Conservation (phyloP, 192 early-diverging fungal species). For the Pilobolus umbonatus region DNA sequence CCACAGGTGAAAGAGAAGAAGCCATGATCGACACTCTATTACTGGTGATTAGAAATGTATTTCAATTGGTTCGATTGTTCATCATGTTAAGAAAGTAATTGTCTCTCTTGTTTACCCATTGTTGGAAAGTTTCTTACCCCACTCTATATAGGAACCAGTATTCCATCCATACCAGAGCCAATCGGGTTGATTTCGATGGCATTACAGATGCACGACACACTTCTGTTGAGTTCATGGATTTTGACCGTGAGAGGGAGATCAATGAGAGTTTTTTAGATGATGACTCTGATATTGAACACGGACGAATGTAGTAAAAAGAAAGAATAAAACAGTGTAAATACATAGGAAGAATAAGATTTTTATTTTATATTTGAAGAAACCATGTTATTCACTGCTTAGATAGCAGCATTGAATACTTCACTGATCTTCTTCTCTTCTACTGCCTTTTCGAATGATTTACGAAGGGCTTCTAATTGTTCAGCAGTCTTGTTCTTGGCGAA, state of each 20-base stretch:
- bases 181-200: conserved; percentile 27
- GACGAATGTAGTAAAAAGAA: conserved; percentile 1
- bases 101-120: not conserved
- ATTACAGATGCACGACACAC: not conserved
- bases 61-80: conserved; percentile 64
- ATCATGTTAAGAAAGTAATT: conserved; percentile 62
- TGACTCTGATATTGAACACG: conserved; percentile 14
- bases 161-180: conserved; percentile 22
- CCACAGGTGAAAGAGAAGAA: conserved; percentile 56
- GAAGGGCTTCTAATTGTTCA: conserved; percentile 50
- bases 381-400: not conserved
- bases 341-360: not conserved
- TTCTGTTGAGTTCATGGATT: conserved; percentile 12
- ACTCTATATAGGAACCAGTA: conserved; percentile 30
- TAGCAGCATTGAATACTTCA: conserved; percentile 51
- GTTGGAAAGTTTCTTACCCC: not conserved
- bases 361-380: not conserved
- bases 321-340: not conserved
- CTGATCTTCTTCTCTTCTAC: conserved; percentile 56
- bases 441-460: conserved; percentile 57
- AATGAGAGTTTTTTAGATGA: conserved; percentile 11
- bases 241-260: conserved; percentile 15
- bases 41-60: conserved; percentile 66
- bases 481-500: conserved; percentile 59
- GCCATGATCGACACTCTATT: conserved; percentile 68